Evolutionary conservation across 1,284 basidiomycete genomes (phyloP).

Genomic region (Trametes pubescens): DNA sequence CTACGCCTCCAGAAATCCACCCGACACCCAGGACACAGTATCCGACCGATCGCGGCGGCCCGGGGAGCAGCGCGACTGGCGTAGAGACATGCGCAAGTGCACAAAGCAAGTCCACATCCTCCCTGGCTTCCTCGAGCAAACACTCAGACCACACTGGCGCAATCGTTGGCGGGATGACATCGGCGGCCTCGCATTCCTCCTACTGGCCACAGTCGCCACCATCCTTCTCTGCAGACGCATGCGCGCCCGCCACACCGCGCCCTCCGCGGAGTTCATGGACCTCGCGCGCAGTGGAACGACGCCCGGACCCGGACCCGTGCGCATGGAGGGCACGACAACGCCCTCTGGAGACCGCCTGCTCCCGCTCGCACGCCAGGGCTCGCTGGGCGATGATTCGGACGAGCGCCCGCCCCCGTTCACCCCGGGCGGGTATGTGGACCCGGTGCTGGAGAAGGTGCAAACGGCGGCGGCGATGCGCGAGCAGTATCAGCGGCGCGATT

Average conservation of each 20-base stretch:
- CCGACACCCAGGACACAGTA: no score
- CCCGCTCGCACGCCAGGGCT: constrained; percentile 27
- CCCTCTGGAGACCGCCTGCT: constrained; percentile 6
- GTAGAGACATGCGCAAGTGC: no score
- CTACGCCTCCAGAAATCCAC: no score
- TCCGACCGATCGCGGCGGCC: no score
- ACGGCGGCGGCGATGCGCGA: constrained; percentile 34
- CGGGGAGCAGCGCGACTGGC: no score
- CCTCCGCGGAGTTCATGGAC: constrained; percentile 38
- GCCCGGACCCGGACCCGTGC: background rate
- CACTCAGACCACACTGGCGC: constrained; percentile 19
- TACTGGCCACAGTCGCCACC: constrained; percentile 9
- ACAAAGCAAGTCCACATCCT: background rate
- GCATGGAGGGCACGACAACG: background rate
- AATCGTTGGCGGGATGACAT: constrained; percentile 35
- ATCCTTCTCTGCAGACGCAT: constrained; percentile 24
- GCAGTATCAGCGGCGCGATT: constrained; percentile 15
- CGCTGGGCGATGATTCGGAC: constrained; percentile 23
- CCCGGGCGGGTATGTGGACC: constrained; percentile 35
- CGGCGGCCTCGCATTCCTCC: constrained; percentile 26
- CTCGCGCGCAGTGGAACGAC: constrained; percentile 10
- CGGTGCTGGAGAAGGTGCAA: constrained; percentile 39
- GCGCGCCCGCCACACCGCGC: constrained; percentile 24
- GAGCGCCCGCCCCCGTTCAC: constrained; percentile 40
- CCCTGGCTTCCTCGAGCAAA: background rate